These are phyloP conservation scores for Rhipidocladum racemiflorum DNA, from an alignment of 176 grass and related monocot genomes.

Conservation along the genomic window DNA sequence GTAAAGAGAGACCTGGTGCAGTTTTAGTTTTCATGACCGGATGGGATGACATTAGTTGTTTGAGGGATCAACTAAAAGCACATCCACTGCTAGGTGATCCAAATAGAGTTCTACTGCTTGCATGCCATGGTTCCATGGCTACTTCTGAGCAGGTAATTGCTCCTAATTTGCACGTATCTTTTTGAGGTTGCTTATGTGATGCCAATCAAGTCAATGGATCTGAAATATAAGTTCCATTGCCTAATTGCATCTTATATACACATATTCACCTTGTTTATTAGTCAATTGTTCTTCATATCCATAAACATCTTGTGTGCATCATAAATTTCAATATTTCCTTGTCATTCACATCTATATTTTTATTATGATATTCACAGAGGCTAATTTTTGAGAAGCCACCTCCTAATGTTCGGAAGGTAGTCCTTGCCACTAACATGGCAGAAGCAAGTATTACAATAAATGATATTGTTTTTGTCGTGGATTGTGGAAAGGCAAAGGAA, in stretches of 20 bases:
- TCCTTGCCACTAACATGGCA: constrained; percentile 98
- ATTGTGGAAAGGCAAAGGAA: constrained; percentile 99
- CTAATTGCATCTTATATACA: constrained; percentile 3
- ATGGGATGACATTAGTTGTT: constrained; percentile 95
- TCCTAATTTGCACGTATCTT: constrained; percentile 1
- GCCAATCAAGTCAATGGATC: background rate
- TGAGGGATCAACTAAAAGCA: constrained; percentile 91
- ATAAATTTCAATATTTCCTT: background rate
- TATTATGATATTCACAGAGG: constrained; percentile 47
- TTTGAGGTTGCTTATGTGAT: constrained; percentile 3
- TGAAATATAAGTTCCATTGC: background rate
- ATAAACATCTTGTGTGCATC: background rate
- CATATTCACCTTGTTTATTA: background rate
- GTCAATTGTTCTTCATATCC: background rate
- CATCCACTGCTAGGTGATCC: constrained; percentile 89
- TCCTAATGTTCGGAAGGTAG: constrained; percentile 88
- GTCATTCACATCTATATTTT: constrained; percentile 17
- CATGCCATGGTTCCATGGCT: constrained; percentile 97
- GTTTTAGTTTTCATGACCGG: constrained; percentile 97
- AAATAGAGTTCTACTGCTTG: constrained; percentile 82
- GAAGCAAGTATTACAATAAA: constrained; percentile 99
- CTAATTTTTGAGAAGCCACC: constrained; percentile 88
- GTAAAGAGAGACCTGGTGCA: constrained; percentile 85
- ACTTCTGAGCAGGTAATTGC: constrained; percentile 86
- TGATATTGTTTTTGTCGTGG: constrained; percentile 93